Conservation (phyloP, 257 asterid species). For the Leptodermis oblonga region DNA sequence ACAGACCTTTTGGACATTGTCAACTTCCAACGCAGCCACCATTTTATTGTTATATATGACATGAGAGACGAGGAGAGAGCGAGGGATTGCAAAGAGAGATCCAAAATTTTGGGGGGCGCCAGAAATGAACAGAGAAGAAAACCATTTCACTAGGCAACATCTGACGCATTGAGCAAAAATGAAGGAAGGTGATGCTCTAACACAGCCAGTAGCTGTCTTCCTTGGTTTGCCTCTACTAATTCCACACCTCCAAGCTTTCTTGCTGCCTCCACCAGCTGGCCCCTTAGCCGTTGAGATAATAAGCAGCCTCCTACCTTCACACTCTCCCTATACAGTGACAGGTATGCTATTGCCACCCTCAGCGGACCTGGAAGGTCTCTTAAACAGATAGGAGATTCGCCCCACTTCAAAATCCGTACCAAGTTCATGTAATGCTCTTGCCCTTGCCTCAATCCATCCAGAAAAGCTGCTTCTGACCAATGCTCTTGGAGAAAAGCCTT, state of each 20-base stretch:
- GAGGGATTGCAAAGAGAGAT: constrained; percentile 1
- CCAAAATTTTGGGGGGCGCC: constrained; percentile 9
- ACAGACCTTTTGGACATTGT: constrained; percentile 17
- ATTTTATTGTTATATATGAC: constrained; percentile 12
- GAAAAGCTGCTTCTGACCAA: constrained; percentile 84
- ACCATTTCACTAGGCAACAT: constrained; percentile 32
- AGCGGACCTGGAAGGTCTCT: constrained; percentile 77
- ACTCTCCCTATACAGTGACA: constrained; percentile 90
- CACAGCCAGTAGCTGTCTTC: constrained; percentile 61
- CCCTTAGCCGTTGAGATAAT: constrained; percentile 75
- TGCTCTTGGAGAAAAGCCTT: constrained; percentile 60
- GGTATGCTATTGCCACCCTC: constrained; percentile 80
- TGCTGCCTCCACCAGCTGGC: constrained; percentile 78
- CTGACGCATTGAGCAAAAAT: constrained; percentile 50
- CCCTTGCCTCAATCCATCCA: constrained; percentile 58
- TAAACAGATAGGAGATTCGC: constrained; percentile 61
- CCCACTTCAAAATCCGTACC: constrained; percentile 57
- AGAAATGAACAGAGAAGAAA: no score
- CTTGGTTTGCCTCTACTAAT: constrained; percentile 54
- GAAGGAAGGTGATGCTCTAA: constrained; percentile 83
- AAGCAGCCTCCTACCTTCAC: constrained; percentile 63
- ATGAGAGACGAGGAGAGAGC: background rate
- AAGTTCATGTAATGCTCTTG: constrained; percentile 58
- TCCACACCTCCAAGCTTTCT: constrained; percentile 61
- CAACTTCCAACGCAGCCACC: constrained; percentile 11